Evolutionary conservation across 495 filamentous ascomycete genomes (phyloP), one percentile per base, ranked within the genome.

Genomic region (Aspergillus cavernicola): DNA sequence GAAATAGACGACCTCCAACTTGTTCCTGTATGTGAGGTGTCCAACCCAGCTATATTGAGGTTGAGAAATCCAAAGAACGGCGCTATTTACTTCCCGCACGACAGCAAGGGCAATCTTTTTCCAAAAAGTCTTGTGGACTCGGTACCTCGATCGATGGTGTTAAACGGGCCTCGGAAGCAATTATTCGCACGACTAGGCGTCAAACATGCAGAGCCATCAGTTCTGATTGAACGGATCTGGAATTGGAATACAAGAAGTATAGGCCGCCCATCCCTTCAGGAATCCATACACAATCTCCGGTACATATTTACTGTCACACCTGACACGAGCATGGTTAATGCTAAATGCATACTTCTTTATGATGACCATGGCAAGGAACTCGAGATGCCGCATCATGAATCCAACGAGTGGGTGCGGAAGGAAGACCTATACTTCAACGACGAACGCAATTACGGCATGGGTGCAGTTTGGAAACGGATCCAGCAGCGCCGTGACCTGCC

Each of bases 401-500:
- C 10, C 23, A 44, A 31, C 41, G 10, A 19, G 7, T 29, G 23
- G 41, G 7, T 31, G 41, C 41, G 26, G 5, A 13, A 16, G 1
- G 24, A 44, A 44, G 44, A 47, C 12, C 6, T 47, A 23, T 47
- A 47, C 31, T 47, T 47, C 29, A 36, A 8, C 9, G n/a, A 8
- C 19, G 29, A 35, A 1, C 15, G 22, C 4, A 15, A n/a, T 2
- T 47, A 47, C 29, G 19, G 44, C 16, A 47, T 47, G 44, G 16
- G 2, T 22, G 29, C 44, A 20, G 31, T 47, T 10, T 6, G 35
- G 31, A 13, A 20, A n/a, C 8, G 4, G 9, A 13, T 47, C 12
- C 29, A 20, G n/a, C 4, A 28, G 24, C 15, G 23, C 19, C 31
- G 20, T 22, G 12, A 22, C 12, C 4, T 9, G 19, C 10, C 6